Percentiles rank a stretch among this genome's conserved stretches.
These are phyloP conservation scores for Austroboletus festivus DNA, from an alignment of 768 basidiomycete species.

Conservation along the genomic window DNA sequence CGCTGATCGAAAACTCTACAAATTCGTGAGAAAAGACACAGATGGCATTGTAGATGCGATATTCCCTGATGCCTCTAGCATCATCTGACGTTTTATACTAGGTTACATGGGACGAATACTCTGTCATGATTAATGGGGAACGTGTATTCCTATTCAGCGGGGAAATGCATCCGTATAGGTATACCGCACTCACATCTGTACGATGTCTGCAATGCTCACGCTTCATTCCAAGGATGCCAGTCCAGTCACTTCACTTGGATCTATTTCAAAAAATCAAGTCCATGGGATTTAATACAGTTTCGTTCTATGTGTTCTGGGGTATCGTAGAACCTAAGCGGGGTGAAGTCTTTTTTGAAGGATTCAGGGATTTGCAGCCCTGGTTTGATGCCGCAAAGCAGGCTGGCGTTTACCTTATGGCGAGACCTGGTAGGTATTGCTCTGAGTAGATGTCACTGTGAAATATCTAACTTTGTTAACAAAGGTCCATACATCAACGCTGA, in stretches of 20 bases:
- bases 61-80: background rate
- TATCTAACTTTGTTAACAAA: constrained; percentile 3
- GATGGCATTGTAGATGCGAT: constrained; percentile 12
- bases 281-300: constrained; percentile 37
- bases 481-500: constrained; percentile 31
- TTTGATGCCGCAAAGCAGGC: constrained; percentile 29
- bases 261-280: constrained; percentile 63
- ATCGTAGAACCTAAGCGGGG: constrained; percentile 40
- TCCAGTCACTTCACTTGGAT: constrained; percentile 40
- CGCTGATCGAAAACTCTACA: constrained; percentile 10
- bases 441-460: background rate
- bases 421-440: constrained; percentile 18
- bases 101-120: constrained; percentile 61
- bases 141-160: constrained; percentile 57
- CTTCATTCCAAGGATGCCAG: constrained; percentile 29
- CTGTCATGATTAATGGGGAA: constrained; percentile 55
- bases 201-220: background rate
- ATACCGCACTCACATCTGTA: background rate
- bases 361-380: constrained; percentile 33
- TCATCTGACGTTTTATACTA: constrained; percentile 2
- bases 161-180: constrained; percentile 61
- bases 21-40: constrained; percentile 13
- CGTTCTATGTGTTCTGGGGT: constrained; percentile 61
- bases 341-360: constrained; percentile 51
- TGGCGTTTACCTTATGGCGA: constrained; percentile 27